A percentile compares a stretch with the other conserved stretches of the same genome.
Evolutionary conservation across 176 grass and related monocot genomes (phyloP).

Genomic region (Canna indica): DNA sequence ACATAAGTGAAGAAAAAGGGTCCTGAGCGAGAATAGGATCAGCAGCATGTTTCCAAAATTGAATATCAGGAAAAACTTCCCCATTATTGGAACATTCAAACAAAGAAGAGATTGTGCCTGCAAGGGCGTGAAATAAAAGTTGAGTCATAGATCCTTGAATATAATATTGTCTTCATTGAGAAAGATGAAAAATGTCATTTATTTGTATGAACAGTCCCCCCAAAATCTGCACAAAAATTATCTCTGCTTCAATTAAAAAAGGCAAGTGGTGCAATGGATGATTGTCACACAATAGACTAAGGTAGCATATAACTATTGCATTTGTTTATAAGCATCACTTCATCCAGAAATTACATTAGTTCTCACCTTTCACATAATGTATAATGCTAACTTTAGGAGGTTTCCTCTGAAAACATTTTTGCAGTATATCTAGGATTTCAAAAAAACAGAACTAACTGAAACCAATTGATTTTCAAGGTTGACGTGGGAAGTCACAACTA

Average conservation of each 20-base stretch:
- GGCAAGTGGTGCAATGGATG: background rate
- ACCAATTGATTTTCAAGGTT: background rate
- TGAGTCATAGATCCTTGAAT: too few relatives aligned
- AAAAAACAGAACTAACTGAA: background rate
- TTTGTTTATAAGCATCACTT: background rate
- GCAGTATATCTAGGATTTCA: background rate
- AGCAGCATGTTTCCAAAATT: slow-evolving; percentile 78
- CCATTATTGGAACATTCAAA: slow-evolving; percentile 46
- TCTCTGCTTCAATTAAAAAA: background rate
- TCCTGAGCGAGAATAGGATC: slow-evolving; percentile 86
- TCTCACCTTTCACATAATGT: background rate
- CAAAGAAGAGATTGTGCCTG: slow-evolving; percentile 51
- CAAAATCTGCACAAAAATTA: too few relatives aligned
- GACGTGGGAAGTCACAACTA: background rate
- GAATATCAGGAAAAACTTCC: slow-evolving; percentile 65
- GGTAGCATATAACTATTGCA: background rate
- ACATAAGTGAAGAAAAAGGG: slow-evolving; percentile 89
- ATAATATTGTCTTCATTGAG: too few relatives aligned
- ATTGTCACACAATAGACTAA: background rate
- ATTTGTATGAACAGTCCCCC: too few relatives aligned
- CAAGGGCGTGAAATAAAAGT: slow-evolving; percentile 10
- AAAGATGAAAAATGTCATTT: too few relatives aligned
- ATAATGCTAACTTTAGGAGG: background rate
- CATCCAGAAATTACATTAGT: background rate
- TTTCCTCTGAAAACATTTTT: background rate